These are phyloP conservation scores for Arthrocladium fulminans DNA, from an alignment of 2,329 filamentous ascomycete species.

Conservation along the genomic window DNA sequence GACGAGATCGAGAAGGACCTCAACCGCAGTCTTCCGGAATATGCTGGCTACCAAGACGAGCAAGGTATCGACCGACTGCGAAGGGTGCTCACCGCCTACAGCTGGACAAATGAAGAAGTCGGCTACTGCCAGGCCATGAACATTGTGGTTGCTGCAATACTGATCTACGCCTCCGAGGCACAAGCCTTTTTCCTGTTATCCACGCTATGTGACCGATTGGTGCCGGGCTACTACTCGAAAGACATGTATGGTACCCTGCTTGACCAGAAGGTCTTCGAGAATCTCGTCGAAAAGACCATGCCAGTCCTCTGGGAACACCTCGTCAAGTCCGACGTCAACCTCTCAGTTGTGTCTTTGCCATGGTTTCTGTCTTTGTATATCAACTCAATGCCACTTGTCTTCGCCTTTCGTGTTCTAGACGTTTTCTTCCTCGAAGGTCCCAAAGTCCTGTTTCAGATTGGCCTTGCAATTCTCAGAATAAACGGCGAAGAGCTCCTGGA, in stretches of 20 bases:
- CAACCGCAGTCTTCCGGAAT: conserved; percentile 92
- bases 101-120: conserved; percentile 90
- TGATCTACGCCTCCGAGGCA: conserved; percentile 96
- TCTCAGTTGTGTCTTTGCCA: conserved; percentile 91
- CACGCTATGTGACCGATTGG: conserved; percentile 78
- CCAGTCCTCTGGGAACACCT: conserved; percentile 96
- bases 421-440: conserved; percentile 98
- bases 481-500: conserved; percentile 95
- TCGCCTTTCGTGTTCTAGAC: conserved; percentile 90
- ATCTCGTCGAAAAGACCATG: conserved; percentile 97
- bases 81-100: conserved; percentile 90
- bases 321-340: conserved; percentile 91
- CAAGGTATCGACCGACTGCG: conserved; percentile 86
- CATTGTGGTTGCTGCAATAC: conserved; percentile 91
- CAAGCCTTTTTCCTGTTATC: conserved; percentile 95
- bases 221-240: conserved; percentile 95
- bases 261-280: conserved; percentile 96
- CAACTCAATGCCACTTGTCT: conserved; percentile 98
- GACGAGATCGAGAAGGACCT: conserved; percentile 99
- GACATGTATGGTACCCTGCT: conserved; percentile 98
- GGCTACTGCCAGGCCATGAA: conserved; percentile 99
- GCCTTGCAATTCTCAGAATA: conserved; percentile 89
- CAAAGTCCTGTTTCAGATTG: conserved; percentile 94
- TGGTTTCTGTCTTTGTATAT: conserved; percentile 98
- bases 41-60: conserved; percentile 92